phyloP scores from a whole-genome alignment of 768 basidiomycete genomes.

The Boletus bicolor region DNA sequence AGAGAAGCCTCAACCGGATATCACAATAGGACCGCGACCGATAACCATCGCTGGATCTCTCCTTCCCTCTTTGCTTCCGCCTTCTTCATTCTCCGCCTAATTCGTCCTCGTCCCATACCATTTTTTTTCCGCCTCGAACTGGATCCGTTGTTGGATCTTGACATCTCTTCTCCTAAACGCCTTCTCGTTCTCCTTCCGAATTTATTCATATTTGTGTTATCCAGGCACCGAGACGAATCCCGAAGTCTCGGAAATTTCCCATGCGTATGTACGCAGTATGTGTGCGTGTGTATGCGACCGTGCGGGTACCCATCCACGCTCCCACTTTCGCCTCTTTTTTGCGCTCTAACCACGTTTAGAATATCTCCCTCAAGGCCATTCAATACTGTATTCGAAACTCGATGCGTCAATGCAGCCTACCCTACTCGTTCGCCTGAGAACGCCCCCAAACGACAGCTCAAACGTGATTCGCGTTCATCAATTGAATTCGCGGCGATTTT shows the following conservation, averaged over 20 bases:
- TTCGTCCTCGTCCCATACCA: background rate
- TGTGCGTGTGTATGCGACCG: background rate
- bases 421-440: background rate
- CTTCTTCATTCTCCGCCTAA: slow-evolving; percentile 4
- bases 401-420: background rate
- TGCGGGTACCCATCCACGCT: background rate
- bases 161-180: background rate
- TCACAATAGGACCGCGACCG: background rate
- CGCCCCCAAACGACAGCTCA: background rate
- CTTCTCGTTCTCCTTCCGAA: background rate
- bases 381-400: background rate
- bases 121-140: slow-evolving; percentile 1
- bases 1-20: background rate
- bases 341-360: background rate
- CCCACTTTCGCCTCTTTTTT: background rate
- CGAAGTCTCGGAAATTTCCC: slow-evolving; percentile 1
- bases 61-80: background rate
- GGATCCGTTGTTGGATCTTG: background rate
- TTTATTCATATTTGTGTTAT: slow-evolving; percentile 10
- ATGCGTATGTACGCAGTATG: background rate
- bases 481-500: background rate
- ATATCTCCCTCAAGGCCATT: background rate
- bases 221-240: slow-evolving; percentile 18
- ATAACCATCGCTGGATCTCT: background rate
- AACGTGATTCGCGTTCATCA: background rate